These are phyloP conservation scores for Platanus orientalis DNA, from an alignment of 164 flowering plant genomes.

Conservation along the genomic window DNA sequence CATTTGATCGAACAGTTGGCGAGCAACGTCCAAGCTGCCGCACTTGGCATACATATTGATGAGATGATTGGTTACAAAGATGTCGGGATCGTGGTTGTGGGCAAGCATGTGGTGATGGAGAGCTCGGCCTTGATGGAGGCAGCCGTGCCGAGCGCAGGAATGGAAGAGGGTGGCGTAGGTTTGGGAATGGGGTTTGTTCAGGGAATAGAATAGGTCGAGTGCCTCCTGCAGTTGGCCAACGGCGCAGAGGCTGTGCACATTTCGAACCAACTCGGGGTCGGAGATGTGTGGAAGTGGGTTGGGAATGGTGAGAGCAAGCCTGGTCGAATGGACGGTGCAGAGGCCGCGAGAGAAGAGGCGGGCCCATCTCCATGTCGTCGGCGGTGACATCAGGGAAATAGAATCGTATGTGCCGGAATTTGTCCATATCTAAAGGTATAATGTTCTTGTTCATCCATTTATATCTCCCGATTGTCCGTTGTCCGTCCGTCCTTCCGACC, in stretches of 20 bases:
- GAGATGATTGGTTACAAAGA: slow-evolving; percentile 48
- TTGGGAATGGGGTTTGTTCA: slow-evolving; percentile 19
- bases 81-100: slow-evolving; percentile 20
- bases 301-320: no score
- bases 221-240: slow-evolving; percentile 35
- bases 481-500: no score
- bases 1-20: slow-evolving; percentile 66
- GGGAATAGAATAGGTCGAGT: slow-evolving; percentile 33
- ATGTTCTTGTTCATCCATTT: no score
- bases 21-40: slow-evolving; percentile 42
- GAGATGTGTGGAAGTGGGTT: not conserved
- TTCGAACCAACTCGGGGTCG: slow-evolving; percentile 1
- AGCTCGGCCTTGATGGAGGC: slow-evolving; percentile 30
- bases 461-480: no score
- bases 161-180: slow-evolving; percentile 44
- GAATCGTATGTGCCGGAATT: no score
- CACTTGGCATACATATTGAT: slow-evolving; percentile 58
- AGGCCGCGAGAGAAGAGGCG: no score
- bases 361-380: no score
- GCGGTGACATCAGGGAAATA: no score
- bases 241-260: slow-evolving; percentile 24
- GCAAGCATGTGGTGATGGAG: slow-evolving; percentile 45
- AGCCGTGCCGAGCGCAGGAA: slow-evolving; percentile 36
- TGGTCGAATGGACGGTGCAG: no score
- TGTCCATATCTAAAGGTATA: no score